Percentiles rank a stretch among this genome's conserved stretches.
These are phyloP conservation scores for Neurospora pannonica DNA, from an alignment of 495 filamentous ascomycete genomes.

Conservation along the genomic window DNA sequence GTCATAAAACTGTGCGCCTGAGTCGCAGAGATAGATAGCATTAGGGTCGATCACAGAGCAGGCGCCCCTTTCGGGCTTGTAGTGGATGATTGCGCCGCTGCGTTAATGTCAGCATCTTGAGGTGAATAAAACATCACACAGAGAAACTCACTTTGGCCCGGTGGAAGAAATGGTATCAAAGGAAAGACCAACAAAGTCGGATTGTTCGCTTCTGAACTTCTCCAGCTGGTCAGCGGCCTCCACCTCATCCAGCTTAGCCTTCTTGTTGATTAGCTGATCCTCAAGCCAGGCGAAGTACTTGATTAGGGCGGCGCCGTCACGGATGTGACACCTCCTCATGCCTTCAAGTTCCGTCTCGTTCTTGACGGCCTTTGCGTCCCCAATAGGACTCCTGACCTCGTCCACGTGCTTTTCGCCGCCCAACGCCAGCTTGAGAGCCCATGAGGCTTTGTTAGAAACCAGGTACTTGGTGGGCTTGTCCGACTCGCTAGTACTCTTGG, in stretches of 20 bases:
- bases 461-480: slow-evolving; percentile 58
- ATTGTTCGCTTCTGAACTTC: slow-evolving; percentile 65
- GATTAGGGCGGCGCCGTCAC: slow-evolving; percentile 85
- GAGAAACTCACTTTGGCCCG: slow-evolving; percentile 58
- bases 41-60: slow-evolving; percentile 82
- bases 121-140: not conserved
- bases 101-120: slow-evolving; percentile 3
- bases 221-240: slow-evolving; percentile 87
- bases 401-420: slow-evolving; percentile 86
- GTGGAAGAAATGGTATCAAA: slow-evolving; percentile 96
- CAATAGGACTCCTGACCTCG: slow-evolving; percentile 76
- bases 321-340: slow-evolving; percentile 88
- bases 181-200: slow-evolving; percentile 81
- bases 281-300: slow-evolving; percentile 98
- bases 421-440: slow-evolving; percentile 80
- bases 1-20: slow-evolving; percentile 88
- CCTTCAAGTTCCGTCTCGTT: slow-evolving; percentile 86
- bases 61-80: slow-evolving; percentile 76
- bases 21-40: slow-evolving; percentile 91
- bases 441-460: slow-evolving; percentile 83
- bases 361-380: slow-evolving; percentile 96
- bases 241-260: slow-evolving; percentile 73
- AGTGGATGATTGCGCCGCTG: slow-evolving; percentile 88
- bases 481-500: slow-evolving; percentile 20
- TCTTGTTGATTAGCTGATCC: slow-evolving; percentile 68